Percentiles rank a stretch among this genome's conserved stretches.
Evolutionary conservation across 148 eudicot genomes (phyloP).

Genomic region (Hydrangea macrophylla): DNA sequence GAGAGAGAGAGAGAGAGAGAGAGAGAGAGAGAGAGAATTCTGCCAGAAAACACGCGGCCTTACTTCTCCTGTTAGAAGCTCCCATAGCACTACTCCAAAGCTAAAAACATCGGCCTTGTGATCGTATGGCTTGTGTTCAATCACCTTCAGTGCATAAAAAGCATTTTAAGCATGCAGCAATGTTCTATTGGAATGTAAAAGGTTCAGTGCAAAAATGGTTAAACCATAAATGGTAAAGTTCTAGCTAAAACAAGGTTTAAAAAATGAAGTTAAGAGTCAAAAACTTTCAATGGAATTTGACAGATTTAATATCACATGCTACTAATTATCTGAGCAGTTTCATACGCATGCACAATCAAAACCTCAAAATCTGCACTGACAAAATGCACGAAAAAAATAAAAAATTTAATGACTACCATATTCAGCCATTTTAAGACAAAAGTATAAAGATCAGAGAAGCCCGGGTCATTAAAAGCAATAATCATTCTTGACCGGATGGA

Average conservation of each 20-base stretch:
- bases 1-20: no score
- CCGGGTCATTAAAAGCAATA: neutral
- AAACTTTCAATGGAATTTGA: no score
- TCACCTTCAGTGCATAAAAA: constrained; percentile 39
- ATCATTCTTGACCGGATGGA: neutral
- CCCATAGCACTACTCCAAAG: constrained; percentile 75
- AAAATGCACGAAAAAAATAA: neutral
- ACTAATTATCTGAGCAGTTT: neutral
- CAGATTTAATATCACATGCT: neutral
- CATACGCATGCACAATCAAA: neutral
- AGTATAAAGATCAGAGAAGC: neutral
- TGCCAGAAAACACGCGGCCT: constrained; percentile 5
- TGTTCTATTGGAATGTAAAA: neutral
- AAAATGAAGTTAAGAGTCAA: no score
- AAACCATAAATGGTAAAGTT: neutral
- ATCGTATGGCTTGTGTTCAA: constrained; percentile 66
- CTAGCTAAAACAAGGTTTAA: neutral
- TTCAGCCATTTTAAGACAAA: neutral
- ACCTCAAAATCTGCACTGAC: neutral
- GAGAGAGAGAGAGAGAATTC: neutral
- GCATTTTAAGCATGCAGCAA: neutral
- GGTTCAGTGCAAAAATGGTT: neutral
- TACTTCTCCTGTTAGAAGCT: constrained; percentile 76
- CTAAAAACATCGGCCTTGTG: constrained; percentile 78
- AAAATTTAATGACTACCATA: neutral